Evolutionary conservation across 345 rosid species (phyloP).

Genomic region (Garcia nutans): DNA sequence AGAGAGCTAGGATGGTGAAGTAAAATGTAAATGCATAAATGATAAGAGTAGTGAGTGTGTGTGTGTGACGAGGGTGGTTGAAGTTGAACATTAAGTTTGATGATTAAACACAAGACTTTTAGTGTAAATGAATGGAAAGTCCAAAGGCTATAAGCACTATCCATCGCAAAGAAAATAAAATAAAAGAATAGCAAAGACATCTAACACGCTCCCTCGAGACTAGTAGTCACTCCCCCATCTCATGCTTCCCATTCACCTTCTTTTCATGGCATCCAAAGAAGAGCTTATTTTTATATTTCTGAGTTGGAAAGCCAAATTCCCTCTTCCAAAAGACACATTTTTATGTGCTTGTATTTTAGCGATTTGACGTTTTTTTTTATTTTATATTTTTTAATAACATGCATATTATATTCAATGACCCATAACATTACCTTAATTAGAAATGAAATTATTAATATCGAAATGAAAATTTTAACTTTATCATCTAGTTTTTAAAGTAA

Average conservation of each 20-base stretch:
- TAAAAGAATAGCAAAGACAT: slow-evolving; percentile 33
- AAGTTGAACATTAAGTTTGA: slow-evolving; percentile 7
- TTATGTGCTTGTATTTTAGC: too few species aligned
- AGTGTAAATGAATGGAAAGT: slow-evolving; percentile 28
- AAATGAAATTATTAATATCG: too few species aligned
- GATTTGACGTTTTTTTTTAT: too few species aligned
- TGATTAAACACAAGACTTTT: slow-evolving; percentile 46
- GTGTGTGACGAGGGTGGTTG: background rate
- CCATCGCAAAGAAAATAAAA: slow-evolving; percentile 35
- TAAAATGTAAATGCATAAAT: too few species aligned
- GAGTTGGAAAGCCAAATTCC: slow-evolving; percentile 47
- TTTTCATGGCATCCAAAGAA: slow-evolving; percentile 57
- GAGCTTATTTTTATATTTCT: background rate
- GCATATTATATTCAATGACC: too few species aligned
- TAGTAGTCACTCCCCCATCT: background rate
- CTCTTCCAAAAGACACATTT: slow-evolving; percentile 6
- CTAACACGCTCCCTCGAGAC: slow-evolving; percentile 60
- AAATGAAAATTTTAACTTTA: too few species aligned
- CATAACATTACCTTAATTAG: too few species aligned
- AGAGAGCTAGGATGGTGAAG: too few species aligned
- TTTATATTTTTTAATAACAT: too few species aligned
- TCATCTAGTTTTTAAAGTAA: too few species aligned
- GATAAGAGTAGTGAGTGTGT: too few species aligned
- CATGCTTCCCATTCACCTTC: slow-evolving; percentile 33
- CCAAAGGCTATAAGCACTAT: slow-evolving; percentile 34